Evolutionary conservation across 2,329 filamentous ascomycete genomes (phyloP), one percentile per base, ranked within the genome.

Genomic region (Delphinella strobiligena): DNA sequence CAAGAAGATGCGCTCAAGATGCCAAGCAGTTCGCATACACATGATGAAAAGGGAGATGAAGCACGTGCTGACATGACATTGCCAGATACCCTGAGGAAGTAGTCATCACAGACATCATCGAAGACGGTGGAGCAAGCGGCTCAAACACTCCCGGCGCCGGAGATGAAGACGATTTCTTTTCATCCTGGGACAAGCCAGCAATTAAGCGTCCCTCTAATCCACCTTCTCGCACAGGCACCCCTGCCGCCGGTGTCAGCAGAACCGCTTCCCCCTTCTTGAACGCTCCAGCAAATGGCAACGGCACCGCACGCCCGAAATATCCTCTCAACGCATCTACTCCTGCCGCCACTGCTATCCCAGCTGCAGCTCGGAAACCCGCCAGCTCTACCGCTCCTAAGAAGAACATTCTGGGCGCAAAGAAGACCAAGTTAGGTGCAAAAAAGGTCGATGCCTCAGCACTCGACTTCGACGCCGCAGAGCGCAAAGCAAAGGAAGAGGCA

Each of bases 151-250:
- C 88, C n/a, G 74, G 82, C 34, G 82, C 78, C 49, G 87, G 94
- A 50, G 71, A 75, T 16, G 79, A 81, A 15, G 88, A 95, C 55
- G 91, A 96, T 60, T 98, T 98, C 71, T 98, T 98, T 66, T 94
- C 89, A 8, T 95, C 87, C 1, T 98, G 89, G 91, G 91, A 96
- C 57, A 95, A 96, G 67, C 91, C 91, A 16, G 76, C 87, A 4
- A 93, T 98, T 65, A 98, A 96, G 72, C 80, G 87, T 52, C 89
- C 89, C 27, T 95, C 86, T 48, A 93, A 93, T 49, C 89, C 91
- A 12, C 75, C 91, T 32, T 95, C 89, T 29, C 81, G 91, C 55
- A 91, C 85, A 32, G 80, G 78, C 37, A 96, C 91, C 2, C 89
- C 89, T 11, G 31, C 16, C 31, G 14, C 7, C n/a, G 31, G 34